These are phyloP conservation scores for Boletellus sp. DNA, from an alignment of 768 basidiomycete genomes.

Conservation along the genomic window DNA sequence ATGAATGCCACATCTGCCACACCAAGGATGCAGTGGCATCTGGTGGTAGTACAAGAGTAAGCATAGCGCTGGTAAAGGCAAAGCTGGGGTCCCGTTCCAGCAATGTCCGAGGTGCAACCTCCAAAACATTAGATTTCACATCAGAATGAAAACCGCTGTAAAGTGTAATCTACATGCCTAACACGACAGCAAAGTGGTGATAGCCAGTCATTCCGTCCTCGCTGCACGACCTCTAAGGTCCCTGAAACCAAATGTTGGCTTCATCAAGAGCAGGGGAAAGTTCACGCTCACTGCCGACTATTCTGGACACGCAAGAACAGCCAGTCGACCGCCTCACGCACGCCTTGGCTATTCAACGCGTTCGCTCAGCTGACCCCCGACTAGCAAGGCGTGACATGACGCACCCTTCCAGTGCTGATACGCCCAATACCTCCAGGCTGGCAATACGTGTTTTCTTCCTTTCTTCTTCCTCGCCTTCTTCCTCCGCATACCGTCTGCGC, in stretches of 20 bases:
- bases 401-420: constrained; percentile 89
- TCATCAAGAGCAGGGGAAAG: background rate
- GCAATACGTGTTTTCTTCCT: constrained; percentile 56
- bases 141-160: no score
- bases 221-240: constrained; percentile 17
- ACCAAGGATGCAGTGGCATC: no score
- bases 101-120: no score
- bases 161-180: constrained; percentile 1
- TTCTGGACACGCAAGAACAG: constrained; percentile 91
- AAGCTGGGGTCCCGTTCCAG: no score
- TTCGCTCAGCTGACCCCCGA: background rate
- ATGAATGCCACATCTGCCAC: no score
- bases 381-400: constrained; percentile 17
- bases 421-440: constrained; percentile 84
- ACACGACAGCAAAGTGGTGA: no score
- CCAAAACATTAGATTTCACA: no score
- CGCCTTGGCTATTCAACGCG: constrained; percentile 61
- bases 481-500: constrained; percentile 48
- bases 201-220: constrained; percentile 12
- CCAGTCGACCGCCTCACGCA: constrained; percentile 91
- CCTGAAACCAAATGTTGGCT: background rate
- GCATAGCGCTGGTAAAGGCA: no score
- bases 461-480: constrained; percentile 43
- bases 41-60: no score
- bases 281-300: constrained; percentile 54